These are phyloP conservation scores for Kwoniella heveanensis DNA, from an alignment of 768 basidiomycete genomes.

Conservation along the genomic window DNA sequence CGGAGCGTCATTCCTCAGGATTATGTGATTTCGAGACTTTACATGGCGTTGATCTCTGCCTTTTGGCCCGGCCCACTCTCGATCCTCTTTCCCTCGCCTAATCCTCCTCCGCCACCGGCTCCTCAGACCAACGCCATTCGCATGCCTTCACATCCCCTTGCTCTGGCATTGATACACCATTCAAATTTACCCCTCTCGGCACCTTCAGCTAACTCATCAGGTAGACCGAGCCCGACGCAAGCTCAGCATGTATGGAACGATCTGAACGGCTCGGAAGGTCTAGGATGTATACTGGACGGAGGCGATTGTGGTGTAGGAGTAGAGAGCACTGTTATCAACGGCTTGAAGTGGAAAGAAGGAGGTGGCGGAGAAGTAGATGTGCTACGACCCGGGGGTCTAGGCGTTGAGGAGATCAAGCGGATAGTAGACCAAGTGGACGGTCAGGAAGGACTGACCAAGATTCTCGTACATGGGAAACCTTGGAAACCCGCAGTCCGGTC, in stretches of 20 bases:
- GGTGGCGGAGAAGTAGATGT: slow-evolving; percentile 68
- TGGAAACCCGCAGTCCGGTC: slow-evolving; percentile 20
- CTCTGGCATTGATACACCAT: slow-evolving; percentile 79
- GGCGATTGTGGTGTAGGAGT: slow-evolving; percentile 85
- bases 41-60: slow-evolving; percentile 71
- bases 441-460: slow-evolving; percentile 54
- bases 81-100: slow-evolving; percentile 78
- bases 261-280: slow-evolving; percentile 29
- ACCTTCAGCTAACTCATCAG: slow-evolving; percentile 91
- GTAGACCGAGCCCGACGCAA: slow-evolving; percentile 88
- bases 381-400: slow-evolving; percentile 86
- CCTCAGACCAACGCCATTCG: slow-evolving; percentile 69
- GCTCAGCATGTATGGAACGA: slow-evolving; percentile 82
- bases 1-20: slow-evolving; percentile 66
- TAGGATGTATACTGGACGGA: slow-evolving; percentile 84
- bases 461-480: slow-evolving; percentile 45
- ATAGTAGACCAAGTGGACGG: slow-evolving; percentile 60
- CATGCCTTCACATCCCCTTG: slow-evolving; percentile 92
- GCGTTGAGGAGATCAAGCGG: slow-evolving; percentile 79
- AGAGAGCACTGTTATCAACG: slow-evolving; percentile 95
- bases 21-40: slow-evolving; percentile 67
- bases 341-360: slow-evolving; percentile 58
- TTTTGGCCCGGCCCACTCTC: slow-evolving; percentile 98
- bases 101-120: slow-evolving; percentile 51
- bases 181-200: slow-evolving; percentile 80